These are phyloP conservation scores for Vanilla planifolia DNA, from an alignment of 106 monocot species.

Conservation along the genomic window DNA sequence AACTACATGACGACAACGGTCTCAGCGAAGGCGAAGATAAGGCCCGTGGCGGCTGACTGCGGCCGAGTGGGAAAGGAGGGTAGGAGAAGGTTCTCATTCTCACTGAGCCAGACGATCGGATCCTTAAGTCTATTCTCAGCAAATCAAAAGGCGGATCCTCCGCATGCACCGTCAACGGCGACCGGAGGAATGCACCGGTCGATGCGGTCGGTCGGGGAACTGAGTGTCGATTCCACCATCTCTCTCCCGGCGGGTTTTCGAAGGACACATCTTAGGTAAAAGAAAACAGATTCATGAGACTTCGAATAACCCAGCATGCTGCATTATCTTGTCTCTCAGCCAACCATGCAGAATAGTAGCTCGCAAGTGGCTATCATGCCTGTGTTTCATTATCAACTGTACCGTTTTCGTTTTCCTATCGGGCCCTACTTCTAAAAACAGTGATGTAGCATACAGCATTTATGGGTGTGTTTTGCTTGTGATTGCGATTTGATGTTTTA, in stretches of 20 bases:
- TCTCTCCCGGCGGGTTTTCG: constrained; percentile 67
- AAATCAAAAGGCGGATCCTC: constrained; percentile 1
- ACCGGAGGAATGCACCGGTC: constrained; percentile 37
- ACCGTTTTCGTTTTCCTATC: no score
- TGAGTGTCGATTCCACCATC: constrained; percentile 67
- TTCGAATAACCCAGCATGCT: no score
- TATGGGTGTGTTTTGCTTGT: no score
- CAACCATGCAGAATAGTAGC: no score
- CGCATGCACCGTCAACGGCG: background rate
- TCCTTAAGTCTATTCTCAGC: constrained; percentile 14
- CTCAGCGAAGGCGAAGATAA: constrained; percentile 74
- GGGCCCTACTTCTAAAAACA: no score
- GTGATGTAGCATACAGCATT: no score
- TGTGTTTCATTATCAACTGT: no score
- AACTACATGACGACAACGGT: constrained; percentile 82
- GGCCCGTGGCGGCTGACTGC: background rate
- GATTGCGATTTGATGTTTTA: no score
- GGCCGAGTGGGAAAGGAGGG: constrained; percentile 10
- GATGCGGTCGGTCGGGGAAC: constrained; percentile 36
- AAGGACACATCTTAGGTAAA: constrained; percentile 39
- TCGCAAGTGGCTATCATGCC: no score
- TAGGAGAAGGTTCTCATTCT: constrained; percentile 44
- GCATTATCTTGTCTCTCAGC: no score
- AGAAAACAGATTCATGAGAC: no score
- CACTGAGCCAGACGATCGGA: constrained; percentile 33